Conservation (phyloP, 768 basidiomycete genomes). For the Suillus cothurnatus region DNA sequence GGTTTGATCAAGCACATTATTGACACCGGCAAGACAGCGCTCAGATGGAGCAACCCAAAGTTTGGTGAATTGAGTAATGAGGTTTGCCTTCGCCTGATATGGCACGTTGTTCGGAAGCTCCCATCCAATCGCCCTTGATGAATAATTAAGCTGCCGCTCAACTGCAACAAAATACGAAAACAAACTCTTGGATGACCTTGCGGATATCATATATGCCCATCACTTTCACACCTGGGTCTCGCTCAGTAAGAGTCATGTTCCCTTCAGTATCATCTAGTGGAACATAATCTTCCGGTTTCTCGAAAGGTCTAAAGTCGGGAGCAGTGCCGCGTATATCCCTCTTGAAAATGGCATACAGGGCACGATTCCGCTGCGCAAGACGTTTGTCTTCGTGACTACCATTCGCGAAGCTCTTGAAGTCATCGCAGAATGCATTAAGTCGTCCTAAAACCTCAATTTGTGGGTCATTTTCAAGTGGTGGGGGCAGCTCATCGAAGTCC, state of each 20-base stretch:
- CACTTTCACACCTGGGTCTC: slow-evolving; percentile 16
- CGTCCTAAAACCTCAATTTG: slow-evolving; percentile 39
- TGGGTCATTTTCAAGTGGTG: slow-evolving; percentile 35
- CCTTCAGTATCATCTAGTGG: slow-evolving; percentile 19
- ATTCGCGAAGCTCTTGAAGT: slow-evolving; percentile 29
- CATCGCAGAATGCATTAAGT: slow-evolving; percentile 35
- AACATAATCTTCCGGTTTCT: neutral
- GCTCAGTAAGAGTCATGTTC: slow-evolving; percentile 15
- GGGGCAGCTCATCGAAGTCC: slow-evolving; percentile 33
- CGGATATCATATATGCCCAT: slow-evolving; percentile 33
- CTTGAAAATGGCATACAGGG: slow-evolving; percentile 32
- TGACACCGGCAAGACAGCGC: slow-evolving; percentile 36
- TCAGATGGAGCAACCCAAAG: slow-evolving; percentile 33
- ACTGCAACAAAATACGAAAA: slow-evolving; percentile 4
- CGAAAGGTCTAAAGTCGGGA: slow-evolving; percentile 38
- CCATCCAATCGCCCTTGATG: slow-evolving; percentile 35
- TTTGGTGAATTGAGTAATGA: slow-evolving; percentile 32
- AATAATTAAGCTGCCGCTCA: neutral
- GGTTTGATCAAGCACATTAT: slow-evolving; percentile 33
- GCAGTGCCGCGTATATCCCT: slow-evolving; percentile 34
- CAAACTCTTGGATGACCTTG: slow-evolving; percentile 35
- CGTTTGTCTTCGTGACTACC: slow-evolving; percentile 26
- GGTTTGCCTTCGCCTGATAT: slow-evolving; percentile 31
- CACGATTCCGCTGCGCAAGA: slow-evolving; percentile 36
- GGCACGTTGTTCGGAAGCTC: slow-evolving; percentile 38